phyloP scores from a whole-genome alignment of 495 filamentous ascomycete genomes.

The Hyaloscypha hepaticicola region DNA sequence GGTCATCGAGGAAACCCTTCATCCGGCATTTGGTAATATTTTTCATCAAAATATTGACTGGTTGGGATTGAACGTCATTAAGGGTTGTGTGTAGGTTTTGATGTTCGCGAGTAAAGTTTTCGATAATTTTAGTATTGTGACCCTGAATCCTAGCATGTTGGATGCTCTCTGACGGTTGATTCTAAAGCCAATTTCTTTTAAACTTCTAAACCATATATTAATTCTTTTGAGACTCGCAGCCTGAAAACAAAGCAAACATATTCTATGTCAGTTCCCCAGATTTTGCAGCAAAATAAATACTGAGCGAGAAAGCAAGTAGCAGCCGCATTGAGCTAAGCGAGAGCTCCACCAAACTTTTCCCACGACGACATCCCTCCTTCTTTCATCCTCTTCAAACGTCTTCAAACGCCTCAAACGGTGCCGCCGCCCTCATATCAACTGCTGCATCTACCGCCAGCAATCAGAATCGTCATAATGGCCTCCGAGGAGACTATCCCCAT shows the following conservation, averaged over 20 bases:
- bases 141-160: neutral
- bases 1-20: neutral
- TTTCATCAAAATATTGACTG: neutral
- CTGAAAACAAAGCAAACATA: neutral
- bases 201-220: neutral
- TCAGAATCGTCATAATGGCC: slow-evolving; percentile 12
- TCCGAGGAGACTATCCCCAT: slow-evolving; percentile 33
- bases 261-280: neutral
- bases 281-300: slow-evolving; percentile 5
- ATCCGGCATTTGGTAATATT: neutral
- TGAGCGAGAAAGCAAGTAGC: neutral
- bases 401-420: neutral
- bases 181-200: neutral
- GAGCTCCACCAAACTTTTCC: slow-evolving; percentile 6
- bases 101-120: neutral
- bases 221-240: neutral
- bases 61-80: neutral
- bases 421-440: neutral
- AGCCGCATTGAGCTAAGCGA: slow-evolving; percentile 16
- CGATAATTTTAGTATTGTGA: neutral
- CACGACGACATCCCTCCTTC: neutral
- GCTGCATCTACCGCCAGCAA: neutral
- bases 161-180: neutral
- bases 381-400: neutral
- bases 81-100: neutral